Conservation (phyloP, 192 early-diverging fungal genomes). For the Linnemannia schmuckeri region DNA sequence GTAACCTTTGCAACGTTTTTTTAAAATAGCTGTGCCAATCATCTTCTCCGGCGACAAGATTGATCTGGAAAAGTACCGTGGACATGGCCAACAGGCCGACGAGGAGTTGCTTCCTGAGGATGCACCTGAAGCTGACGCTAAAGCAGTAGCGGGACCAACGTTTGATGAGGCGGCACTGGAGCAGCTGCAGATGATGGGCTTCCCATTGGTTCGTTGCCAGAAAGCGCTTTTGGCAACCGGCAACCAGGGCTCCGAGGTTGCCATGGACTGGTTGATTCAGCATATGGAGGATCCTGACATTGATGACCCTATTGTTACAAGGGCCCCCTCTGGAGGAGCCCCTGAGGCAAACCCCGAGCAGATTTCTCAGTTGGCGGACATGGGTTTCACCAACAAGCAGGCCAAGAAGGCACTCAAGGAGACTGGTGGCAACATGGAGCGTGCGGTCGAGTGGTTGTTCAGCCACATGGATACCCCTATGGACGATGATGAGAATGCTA, state of each 20-base stretch:
- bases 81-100: slow-evolving; percentile 71
- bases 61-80: slow-evolving; percentile 79
- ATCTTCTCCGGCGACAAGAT: slow-evolving; percentile 64
- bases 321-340: background rate
- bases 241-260: slow-evolving; percentile 83
- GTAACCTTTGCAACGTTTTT: background rate
- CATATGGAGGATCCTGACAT: slow-evolving; percentile 97
- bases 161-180: slow-evolving; percentile 78
- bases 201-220: slow-evolving; percentile 85
- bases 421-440: slow-evolving; percentile 86
- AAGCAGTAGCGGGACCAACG: slow-evolving; percentile 43
- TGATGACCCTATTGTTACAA: slow-evolving; percentile 73
- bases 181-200: slow-evolving; percentile 94
- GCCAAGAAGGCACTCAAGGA: slow-evolving; percentile 86
- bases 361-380: slow-evolving; percentile 82
- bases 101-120: slow-evolving; percentile 88
- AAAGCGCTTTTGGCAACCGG: slow-evolving; percentile 88
- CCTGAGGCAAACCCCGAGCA: slow-evolving; percentile 45
- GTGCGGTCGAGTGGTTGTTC: slow-evolving; percentile 97
- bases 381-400: slow-evolving; percentile 90
- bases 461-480: slow-evolving; percentile 82
- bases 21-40: slow-evolving; percentile 66
- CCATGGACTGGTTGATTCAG: slow-evolving; percentile 96
- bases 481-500: slow-evolving; percentile 56
- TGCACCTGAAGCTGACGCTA: slow-evolving; percentile 18